A percentile compares a stretch with the other conserved stretches of the same genome.
phyloP scores from a whole-genome alignment of 371 early-diverging fungal genomes.

The Syncephalastrum monosporum region DNA sequence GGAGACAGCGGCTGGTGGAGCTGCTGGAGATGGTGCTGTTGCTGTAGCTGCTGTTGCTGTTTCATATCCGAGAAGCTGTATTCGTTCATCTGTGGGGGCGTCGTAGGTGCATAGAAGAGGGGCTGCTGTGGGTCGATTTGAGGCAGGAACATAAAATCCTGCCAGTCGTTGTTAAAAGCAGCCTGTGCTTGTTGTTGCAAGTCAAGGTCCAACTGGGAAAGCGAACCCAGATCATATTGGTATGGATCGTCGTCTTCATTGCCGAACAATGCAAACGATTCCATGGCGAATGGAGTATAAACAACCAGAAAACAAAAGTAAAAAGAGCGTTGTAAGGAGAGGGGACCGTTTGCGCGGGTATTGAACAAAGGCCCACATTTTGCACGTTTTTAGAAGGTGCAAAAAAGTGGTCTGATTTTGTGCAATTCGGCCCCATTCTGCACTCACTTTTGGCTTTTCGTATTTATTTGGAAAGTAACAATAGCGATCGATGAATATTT shows the following conservation, averaged over 20 bases:
- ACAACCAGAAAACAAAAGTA: not conserved
- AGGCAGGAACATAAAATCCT: slow-evolving; percentile 38
- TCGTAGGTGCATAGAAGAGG: slow-evolving; percentile 9
- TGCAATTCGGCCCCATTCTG: slow-evolving; percentile 6
- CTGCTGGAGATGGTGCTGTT: no score
- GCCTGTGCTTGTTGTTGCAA: slow-evolving; percentile 47
- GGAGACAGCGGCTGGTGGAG: slow-evolving; percentile 9
- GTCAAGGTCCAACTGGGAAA: slow-evolving; percentile 41
- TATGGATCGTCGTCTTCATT: slow-evolving; percentile 17
- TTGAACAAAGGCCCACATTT: no score
- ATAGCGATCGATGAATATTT: no score
- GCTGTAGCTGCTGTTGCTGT: no score
- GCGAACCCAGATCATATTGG: slow-evolving; percentile 7
- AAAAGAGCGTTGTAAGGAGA: not conserved
- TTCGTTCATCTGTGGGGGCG: not conserved
- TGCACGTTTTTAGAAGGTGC: slow-evolving; percentile 1
- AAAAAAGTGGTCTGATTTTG: not conserved
- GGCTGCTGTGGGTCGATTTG: slow-evolving; percentile 17
- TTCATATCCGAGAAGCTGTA: no score
- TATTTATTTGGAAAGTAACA: not conserved
- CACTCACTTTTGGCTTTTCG: not conserved
- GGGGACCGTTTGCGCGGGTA: not conserved
- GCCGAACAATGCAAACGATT: slow-evolving; percentile 8
- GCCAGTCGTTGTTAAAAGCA: slow-evolving; percentile 36
- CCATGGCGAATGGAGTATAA: slow-evolving; percentile 7